Base-by-base conservation (phyloP, 2,329 filamentous ascomycete genomes). In the Fusarium tupiense region DNA sequence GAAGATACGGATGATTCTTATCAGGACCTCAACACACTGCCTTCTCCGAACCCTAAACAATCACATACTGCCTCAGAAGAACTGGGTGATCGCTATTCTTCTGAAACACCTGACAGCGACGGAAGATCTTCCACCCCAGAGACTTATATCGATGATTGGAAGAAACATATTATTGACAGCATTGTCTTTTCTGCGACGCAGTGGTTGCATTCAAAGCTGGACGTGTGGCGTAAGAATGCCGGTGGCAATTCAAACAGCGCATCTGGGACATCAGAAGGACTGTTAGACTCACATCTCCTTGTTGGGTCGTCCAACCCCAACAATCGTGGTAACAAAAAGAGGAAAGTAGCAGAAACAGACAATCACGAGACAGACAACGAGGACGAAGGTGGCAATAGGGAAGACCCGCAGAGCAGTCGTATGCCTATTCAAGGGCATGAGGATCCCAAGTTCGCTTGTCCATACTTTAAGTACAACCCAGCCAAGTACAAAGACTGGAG, bases 41-140 rank as follows among this genome's bases (percentile, higher is more conserved):
- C 16, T 19, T 26, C 17, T 46, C 3, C 11, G 7, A 8, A 46
- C 3, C n/a, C 43, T 46, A n/a, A 16, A 12, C n/a, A 13, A 46
- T 26, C 17, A 16, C 10, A 19, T 5, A 17, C 6, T 8, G 8
- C 16, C 5, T 5, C 10, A 1, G 41, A 44, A 24, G n/a, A 24
- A 24, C 41, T 24, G 3, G n/a, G 17, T 17, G 6, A 17, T 6
- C 24, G 10, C 8, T 11, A 46, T 13, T 46, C n/a, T 16, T 19
- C 43, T 6, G 17, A 12, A 46, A 46, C 4, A 1, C 0, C 24
- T 4, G 43, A 46, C 11, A 46, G 24, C 11, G 43, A 46, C 3
- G 17, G 2, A 20, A 2, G 1, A 0, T 46, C 24, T 20, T 26
- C 17, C 11, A 20, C 11, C 10, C 1, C 24, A 0, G 11, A 13